Evolutionary conservation across 768 basidiomycete species (phyloP), one percentile per base, ranked within the genome.

Genomic region (Phaffia australis): DNA sequence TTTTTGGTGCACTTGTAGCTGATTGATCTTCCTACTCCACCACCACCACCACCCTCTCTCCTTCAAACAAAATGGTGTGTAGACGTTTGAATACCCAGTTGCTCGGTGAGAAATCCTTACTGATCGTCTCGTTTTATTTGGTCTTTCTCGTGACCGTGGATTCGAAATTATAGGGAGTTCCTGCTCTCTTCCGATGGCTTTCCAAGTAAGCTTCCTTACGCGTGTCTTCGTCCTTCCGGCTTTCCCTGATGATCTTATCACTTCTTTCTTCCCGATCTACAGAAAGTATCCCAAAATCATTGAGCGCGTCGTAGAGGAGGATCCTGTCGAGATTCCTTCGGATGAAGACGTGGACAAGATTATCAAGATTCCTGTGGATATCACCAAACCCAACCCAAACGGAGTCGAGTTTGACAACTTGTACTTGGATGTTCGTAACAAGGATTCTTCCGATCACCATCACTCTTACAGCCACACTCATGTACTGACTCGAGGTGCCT

Each of bases 171-270:
- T 71, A 94, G 93, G 93, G 93, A 85, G 93, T 97, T 69, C 93
- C 93, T 68, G 94, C 94, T 56, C 83, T 97, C 70, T 98, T 98
- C 79, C 85, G 94, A 75, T 99, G 94, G 93, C 82, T 98, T 67
- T 95, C 91, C 76, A 93, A 87, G 67, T 69, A 42, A 49, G 67
- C 55, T 51, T 19, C 23, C n/a, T 21, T 42, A 19, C 11, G 21
- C 61, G 48, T 19, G 30, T 5, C 51, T 35, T 18, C 55, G 6
- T 56, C 48, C 29, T 23, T n/a, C 47, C 30, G 27, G 51, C 16
- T 51, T 21, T 7, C 60, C 21, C 55, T 56, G 18, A 42, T 42
- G 35, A 42, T 15, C 52, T 52, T n/a, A 1, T n/a, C 14, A 16
- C 21, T 2, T 25, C 25, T 29, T 52, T 60, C 51, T 46, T 21